Base-by-base conservation (phyloP, 2,329 filamentous ascomycete genomes). In the Huntiella moniliformis region DNA sequence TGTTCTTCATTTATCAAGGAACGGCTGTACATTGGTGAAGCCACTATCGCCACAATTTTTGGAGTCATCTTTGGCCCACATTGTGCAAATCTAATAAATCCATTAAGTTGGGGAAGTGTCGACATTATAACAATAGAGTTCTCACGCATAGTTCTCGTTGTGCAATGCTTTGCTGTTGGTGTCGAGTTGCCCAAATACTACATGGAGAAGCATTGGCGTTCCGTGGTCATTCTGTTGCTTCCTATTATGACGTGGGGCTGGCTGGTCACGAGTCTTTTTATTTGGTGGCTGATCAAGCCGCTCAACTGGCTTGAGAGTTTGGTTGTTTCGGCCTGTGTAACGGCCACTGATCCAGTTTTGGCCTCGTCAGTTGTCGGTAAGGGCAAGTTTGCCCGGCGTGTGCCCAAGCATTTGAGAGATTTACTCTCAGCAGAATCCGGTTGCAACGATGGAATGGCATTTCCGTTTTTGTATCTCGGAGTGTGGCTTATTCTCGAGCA, bases 401-500 rank as follows among this genome's bases (percentile, higher is more conserved):
- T 98, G 4, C 91, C 91, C 16, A 96, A 95, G 67, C 91, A 98
- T 77, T 67, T 98, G 64, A 75, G 91, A 69, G 91, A 98, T 63
- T 60, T 98, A 44, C 68, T 98, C 10, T 98, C 91, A 4, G 87
- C 87, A 47, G 91, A 98, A 63, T 98, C 91, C 5, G 91, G 91
- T 28, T 98, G 91, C 65, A 98, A 98, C 70, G 91, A 98, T 60
- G 91, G 91, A 63, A 98, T 98, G 91, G 91, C 91, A 1, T 98
- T 98, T 58, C 91, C 91, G 0, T 98, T 98, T 61, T 75, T 98
- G 56, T 98, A 98, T 59, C 70, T 98, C 28, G 79, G 83, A 1
- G 67, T 95, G 28, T 96, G 95, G 61, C 73, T 96, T 40, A 83
- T 96, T 53, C 76, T 81, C 53, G 94, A 88, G 59, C 68, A 79